Base-by-base conservation (phyloP, 2,329 filamentous ascomycete genomes). In the Chrysoporthe deuterocubensis region DNA sequence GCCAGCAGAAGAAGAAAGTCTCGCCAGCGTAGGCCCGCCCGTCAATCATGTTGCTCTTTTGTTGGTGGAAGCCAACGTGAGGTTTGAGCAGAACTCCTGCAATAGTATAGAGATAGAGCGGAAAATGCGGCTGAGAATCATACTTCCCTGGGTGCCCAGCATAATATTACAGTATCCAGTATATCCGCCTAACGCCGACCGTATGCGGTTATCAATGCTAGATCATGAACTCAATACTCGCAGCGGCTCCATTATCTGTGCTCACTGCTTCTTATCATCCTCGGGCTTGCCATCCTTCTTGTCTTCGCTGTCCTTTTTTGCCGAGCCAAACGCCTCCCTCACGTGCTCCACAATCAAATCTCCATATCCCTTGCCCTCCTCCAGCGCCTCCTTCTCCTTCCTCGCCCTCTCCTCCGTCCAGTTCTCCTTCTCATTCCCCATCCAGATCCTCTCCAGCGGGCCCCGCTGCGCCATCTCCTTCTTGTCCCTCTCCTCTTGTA, bases 331-430 rank as follows among this genome's bases (percentile, higher is more conserved):
- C 14, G 87, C 87, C 70, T 89, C 86, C n/a, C 77, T 76, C 65
- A 89, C 78, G 76, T 88, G 86, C 9, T 87, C 84, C 69, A 83
- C 77, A 65, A 89, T 89, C 67, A 89, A 79, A 46, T 83, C 85
- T 69, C 82, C 83, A 73, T 87, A 82, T 3, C 86, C 85, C 72
- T 83, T 85, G 4, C 87, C 87, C 69, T 87, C 83, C 63, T 84
- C 81, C 50, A 89, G 75, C 67, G 84, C 85, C 76, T 82, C 83
- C 69, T 79, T 79, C 73, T 88, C 85, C 75, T 83, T 81, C 73
- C 81, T 80, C 3, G 81, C 78, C 69, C 86, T 79, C 80, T 83
- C 83, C 77, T 82, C 76, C 74, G 81, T 80, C 86, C 86, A 88
- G 71, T 84, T 81, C 57, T 82, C 80, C n/a, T 76, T 76, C 75